Evolutionary conservation across 257 asterid genomes (phyloP).

Genomic region (Solanum raphanifolium): DNA sequence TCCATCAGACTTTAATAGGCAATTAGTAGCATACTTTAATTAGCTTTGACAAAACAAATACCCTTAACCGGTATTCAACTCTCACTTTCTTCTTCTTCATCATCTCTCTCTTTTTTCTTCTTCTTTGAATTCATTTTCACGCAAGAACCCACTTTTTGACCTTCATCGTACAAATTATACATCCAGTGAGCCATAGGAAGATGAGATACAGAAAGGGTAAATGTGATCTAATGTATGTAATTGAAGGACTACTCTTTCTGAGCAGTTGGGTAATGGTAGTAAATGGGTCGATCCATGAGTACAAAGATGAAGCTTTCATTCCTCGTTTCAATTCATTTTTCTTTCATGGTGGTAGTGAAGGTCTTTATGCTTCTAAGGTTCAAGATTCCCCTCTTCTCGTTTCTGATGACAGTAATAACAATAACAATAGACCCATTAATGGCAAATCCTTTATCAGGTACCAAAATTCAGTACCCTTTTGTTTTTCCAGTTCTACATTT

Average conservation of each 20-base stretch:
- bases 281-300: constrained; percentile 90
- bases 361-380: constrained; percentile 78
- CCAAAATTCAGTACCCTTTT: background rate
- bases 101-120: background rate
- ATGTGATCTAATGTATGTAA: constrained; percentile 40
- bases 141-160: background rate
- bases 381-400: constrained; percentile 25
- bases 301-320: constrained; percentile 65
- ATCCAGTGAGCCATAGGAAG: constrained; percentile 9
- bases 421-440: constrained; percentile 41
- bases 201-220: constrained; percentile 13
- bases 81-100: background rate
- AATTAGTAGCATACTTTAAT: background rate
- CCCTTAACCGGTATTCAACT: background rate
- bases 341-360: constrained; percentile 97
- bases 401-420: constrained; percentile 32
- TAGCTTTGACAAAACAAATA: background rate
- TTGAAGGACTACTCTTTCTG: constrained; percentile 22
- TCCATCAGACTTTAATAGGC: background rate
- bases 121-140: background rate
- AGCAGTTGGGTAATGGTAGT: constrained; percentile 26
- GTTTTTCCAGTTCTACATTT: background rate
- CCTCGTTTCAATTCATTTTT: constrained; percentile 86
- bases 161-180: background rate
- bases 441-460: constrained; percentile 95